A percentile compares a stretch with the other conserved stretches of the same genome.
These are phyloP conservation scores for Udeniomyces megalosporus DNA, from an alignment of 768 basidiomycete genomes.

Conservation along the genomic window DNA sequence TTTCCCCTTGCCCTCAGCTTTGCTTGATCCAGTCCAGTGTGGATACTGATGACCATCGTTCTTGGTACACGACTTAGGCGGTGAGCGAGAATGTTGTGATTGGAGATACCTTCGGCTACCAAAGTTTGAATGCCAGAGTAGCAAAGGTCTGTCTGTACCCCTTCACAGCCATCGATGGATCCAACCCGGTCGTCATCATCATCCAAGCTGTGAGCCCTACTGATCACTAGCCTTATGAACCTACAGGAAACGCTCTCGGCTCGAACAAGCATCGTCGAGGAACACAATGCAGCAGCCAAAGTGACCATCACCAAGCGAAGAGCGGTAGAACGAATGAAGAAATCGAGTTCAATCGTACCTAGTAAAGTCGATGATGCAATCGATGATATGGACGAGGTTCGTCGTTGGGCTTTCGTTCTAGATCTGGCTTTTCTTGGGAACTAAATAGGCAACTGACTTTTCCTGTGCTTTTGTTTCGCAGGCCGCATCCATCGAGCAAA, in stretches of 20 bases:
- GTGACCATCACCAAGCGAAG: conserved; percentile 81
- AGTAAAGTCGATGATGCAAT: conserved; percentile 79
- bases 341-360: conserved; percentile 44
- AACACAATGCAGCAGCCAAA: conserved; percentile 85
- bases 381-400: conserved; percentile 81
- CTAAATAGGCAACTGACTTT: no score
- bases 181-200: no score
- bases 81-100: conserved; percentile 89
- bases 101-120: conserved; percentile 91
- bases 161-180: no score
- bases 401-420: conserved; percentile 11
- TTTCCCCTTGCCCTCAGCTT: neutral
- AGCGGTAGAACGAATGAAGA: conserved; percentile 45
- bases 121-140: conserved; percentile 88
- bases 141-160: conserved; percentile 48
- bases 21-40: neutral
- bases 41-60: neutral
- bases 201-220: no score
- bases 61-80: conserved; percentile 36
- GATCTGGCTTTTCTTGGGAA: neutral
- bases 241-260: conserved; percentile 51
- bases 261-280: conserved; percentile 78
- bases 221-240: neutral
- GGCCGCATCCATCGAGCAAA: conserved; percentile 81
- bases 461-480: conserved; percentile 26